phyloP scores from a whole-genome alignment of 2,329 filamentous ascomycete genomes.

The Talaromyces sp. region DNA sequence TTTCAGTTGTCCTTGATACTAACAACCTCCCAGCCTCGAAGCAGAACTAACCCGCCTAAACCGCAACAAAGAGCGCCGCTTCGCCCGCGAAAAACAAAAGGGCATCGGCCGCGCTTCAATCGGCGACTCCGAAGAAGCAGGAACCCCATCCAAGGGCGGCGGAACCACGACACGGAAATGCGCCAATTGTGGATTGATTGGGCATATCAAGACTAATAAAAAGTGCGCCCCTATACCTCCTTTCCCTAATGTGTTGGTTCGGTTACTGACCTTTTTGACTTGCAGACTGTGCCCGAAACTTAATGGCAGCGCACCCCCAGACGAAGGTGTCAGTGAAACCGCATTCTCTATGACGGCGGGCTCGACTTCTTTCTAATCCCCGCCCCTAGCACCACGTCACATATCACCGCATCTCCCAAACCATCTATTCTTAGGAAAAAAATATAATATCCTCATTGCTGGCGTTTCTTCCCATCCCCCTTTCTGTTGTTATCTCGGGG shows the following conservation, averaged over 20 bases:
- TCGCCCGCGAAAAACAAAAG: conserved; percentile 88
- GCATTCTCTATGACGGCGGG: conserved; percentile 49
- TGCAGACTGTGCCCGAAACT: conserved; percentile 77
- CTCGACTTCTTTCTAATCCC: conserved; percentile 29
- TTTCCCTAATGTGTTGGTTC: not conserved
- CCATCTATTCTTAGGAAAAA: not conserved
- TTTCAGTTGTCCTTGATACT: conserved; percentile 10
- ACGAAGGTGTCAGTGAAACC: conserved; percentile 47
- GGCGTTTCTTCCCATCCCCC: not conserved
- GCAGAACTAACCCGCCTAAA: conserved; percentile 79
- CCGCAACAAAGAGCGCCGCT: conserved; percentile 85
- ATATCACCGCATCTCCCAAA: not conserved
- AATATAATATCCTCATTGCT: not conserved
- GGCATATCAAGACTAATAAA: conserved; percentile 99
- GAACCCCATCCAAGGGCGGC: conserved; percentile 62
- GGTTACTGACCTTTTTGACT: conserved; percentile 27
- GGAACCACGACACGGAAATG: conserved; percentile 73
- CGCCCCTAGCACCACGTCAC: not conserved
- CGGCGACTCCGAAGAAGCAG: conserved; percentile 45
- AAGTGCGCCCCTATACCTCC: conserved; percentile 61
- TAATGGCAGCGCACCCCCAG: conserved; percentile 72
- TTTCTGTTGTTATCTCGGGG: not conserved
- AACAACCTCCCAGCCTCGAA: conserved; percentile 53
- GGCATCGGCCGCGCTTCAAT: conserved; percentile 52
- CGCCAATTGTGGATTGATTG: conserved; percentile 93